phyloP scores from a whole-genome alignment of 2,329 filamentous ascomycete genomes.

The Metarhizium brunneum region DNA sequence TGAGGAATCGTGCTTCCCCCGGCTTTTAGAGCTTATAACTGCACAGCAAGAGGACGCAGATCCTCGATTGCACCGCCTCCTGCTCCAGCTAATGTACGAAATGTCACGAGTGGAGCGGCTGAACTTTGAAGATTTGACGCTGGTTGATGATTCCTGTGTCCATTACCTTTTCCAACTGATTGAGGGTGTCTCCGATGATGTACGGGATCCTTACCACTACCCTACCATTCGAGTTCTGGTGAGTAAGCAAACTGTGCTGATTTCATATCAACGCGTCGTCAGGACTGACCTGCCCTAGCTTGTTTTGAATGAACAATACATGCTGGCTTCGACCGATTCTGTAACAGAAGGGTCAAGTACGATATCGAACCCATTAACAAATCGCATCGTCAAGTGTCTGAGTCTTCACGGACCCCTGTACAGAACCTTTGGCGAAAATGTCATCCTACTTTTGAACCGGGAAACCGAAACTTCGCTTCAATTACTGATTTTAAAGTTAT shows the following conservation, averaged over 20 bases:
- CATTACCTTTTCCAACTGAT: conserved; percentile 78
- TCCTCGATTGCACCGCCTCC: conserved; percentile 63
- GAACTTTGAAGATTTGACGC: conserved; percentile 64
- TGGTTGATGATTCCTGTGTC: conserved; percentile 73
- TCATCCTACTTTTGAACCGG: conserved; percentile 88
- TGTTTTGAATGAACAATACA: conserved; percentile 96
- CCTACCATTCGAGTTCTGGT: conserved; percentile 88
- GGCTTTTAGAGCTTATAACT: conserved; percentile 74
- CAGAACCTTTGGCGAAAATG: conserved; percentile 94
- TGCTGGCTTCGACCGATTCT: conserved; percentile 61
- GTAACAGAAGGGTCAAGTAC: conserved; percentile 24
- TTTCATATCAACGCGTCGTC: not conserved
- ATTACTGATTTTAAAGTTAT: conserved; percentile 87
- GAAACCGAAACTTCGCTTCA: conserved; percentile 92
- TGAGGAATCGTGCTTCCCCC: conserved; percentile 70
- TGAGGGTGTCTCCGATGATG: conserved; percentile 78
- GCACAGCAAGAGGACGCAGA: conserved; percentile 55
- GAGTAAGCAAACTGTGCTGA: conserved; percentile 24
- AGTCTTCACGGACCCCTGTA: conserved; percentile 72
- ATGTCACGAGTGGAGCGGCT: conserved; percentile 89
- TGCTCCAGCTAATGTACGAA: conserved; percentile 88
- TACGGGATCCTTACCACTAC: conserved; percentile 90
- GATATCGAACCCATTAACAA: conserved; percentile 57
- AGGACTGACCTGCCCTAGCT: conserved; percentile 44
- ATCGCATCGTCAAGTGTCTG: conserved; percentile 86